These are phyloP conservation scores for Oryza glumipatula DNA, from an alignment of 176 grass and related monocot genomes.

Conservation along the genomic window DNA sequence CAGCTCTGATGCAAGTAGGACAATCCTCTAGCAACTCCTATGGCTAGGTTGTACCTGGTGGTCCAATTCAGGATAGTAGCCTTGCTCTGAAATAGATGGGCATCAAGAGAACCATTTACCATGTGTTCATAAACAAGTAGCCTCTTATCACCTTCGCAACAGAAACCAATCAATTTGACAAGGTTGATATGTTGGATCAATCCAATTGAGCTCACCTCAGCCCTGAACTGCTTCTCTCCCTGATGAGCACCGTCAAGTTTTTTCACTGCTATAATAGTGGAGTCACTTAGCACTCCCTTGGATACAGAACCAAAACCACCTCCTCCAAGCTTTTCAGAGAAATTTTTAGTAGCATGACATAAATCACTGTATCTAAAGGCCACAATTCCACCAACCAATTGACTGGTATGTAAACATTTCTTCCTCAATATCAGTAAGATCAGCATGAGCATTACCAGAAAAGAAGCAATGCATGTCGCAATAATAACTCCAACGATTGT, in stretches of 20 bases:
- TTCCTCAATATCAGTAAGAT: not conserved
- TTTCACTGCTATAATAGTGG: not conserved
- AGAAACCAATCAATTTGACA: not conserved
- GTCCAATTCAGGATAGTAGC: not conserved
- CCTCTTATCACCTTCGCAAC: not conserved
- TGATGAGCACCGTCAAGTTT: not conserved
- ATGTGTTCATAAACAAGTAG: not conserved
- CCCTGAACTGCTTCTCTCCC: not conserved
- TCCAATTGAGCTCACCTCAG: not conserved
- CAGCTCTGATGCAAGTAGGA: conserved; percentile 52
- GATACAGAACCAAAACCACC: not conserved
- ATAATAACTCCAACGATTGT: not conserved
- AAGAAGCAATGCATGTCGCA: not conserved
- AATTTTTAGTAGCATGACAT: not conserved
- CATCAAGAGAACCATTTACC: not conserved
- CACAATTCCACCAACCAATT: not conserved
- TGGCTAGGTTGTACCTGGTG: not conserved
- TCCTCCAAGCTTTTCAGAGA: not conserved
- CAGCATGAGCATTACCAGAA: not conserved
- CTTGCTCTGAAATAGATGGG: not conserved
- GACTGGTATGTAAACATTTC: not conserved
- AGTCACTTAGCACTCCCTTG: not conserved
- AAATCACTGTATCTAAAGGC: not conserved
- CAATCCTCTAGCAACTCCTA: conserved; percentile 47
- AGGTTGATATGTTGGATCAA: not conserved